Percentiles rank a stretch among this genome's conserved stretches.
phyloP scores from a whole-genome alignment of 2,329 filamentous ascomycete species.

The Claviceps humidiphila region DNA sequence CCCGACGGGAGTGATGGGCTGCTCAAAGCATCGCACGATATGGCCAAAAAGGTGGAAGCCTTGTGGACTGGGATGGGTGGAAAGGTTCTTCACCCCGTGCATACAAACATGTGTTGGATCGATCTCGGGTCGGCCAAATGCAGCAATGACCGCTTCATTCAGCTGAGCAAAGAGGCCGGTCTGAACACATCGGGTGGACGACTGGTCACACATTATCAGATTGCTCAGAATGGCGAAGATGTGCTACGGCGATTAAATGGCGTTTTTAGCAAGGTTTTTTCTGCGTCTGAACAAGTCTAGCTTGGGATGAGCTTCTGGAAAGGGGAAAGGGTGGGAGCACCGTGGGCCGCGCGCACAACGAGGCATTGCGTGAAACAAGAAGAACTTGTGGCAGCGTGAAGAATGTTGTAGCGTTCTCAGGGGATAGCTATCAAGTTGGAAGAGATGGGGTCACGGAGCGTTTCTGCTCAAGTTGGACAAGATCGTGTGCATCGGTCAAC shows the following conservation, averaged over 20 bases:
- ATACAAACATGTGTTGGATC: slow-evolving; percentile 91
- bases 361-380: background rate
- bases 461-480: background rate
- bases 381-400: background rate
- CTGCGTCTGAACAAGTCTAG: slow-evolving; percentile 6
- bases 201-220: slow-evolving; percentile 43
- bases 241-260: slow-evolving; percentile 43
- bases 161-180: slow-evolving; percentile 28
- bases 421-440: background rate
- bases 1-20: slow-evolving; percentile 36
- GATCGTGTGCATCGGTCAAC: background rate
- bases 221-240: slow-evolving; percentile 45
- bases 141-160: slow-evolving; percentile 22
- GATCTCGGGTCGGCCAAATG: slow-evolving; percentile 51
- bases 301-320: background rate
- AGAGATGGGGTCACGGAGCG: background rate
- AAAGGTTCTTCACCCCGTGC: slow-evolving; percentile 51
- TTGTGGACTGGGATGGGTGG: slow-evolving; percentile 61
- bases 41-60: slow-evolving; percentile 51
- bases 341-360: background rate
- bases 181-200: slow-evolving; percentile 27
- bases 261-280: slow-evolving; percentile 33
- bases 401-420: background rate
- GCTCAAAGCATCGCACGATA: slow-evolving; percentile 45
- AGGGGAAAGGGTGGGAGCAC: no score